Base-by-base conservation (phyloP, 352 stramenopile genomes). In the Heterotrichella gracilis region DNA sequence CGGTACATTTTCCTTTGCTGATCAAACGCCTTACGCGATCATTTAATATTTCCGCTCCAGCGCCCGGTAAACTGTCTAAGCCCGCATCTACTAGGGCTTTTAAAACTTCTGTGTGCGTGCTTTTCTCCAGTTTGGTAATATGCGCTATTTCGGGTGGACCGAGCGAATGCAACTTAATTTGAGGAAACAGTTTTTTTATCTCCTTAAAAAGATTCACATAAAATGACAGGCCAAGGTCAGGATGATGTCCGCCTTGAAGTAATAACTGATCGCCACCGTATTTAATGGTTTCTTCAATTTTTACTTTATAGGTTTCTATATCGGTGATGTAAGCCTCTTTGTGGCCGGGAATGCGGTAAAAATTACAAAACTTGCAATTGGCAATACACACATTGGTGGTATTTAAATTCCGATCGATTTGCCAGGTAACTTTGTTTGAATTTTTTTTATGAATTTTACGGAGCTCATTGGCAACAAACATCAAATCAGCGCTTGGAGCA, bases 281-380 rank as follows among this genome's bases (percentile, higher is more conserved):
- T n/a, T n/a, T 53, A n/a, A 53, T 53, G n/a, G 32, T 53, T n/a
- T 53, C 32, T 53, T 53, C 32, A 17, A 53, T 53, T n/a, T 53
- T 53, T n/a, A 17, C n/a, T 9, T 17, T 53, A n/a, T 53, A 53
- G n/a, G 32, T 53, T 9, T 9, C 9, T n/a, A 53, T 53, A n/a
- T 53, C 32, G 32, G 32, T 53, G 32, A 53, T 53, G 32, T 53
- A 53, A 9, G 32, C 9, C 32, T 53, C 32, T n/a, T 53, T 53
- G 32, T 53, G 32, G 9, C 32, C 32, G 32, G 32, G 32, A 53
- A 53, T 53, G 9, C 32, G 9, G 32, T 53, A 53, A 53, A 53
- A 53, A 53, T 53, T 53, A 53, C 32, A 53, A n/a, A 53, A 53
- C 32, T 53, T 53, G n/a, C 32, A 53, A n/a, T 53, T 53, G 32